A percentile compares a stretch with the other conserved stretches of the same genome.
Conservation (phyloP, 208 protist species). For the Trypanosoma platydactyli region DNA sequence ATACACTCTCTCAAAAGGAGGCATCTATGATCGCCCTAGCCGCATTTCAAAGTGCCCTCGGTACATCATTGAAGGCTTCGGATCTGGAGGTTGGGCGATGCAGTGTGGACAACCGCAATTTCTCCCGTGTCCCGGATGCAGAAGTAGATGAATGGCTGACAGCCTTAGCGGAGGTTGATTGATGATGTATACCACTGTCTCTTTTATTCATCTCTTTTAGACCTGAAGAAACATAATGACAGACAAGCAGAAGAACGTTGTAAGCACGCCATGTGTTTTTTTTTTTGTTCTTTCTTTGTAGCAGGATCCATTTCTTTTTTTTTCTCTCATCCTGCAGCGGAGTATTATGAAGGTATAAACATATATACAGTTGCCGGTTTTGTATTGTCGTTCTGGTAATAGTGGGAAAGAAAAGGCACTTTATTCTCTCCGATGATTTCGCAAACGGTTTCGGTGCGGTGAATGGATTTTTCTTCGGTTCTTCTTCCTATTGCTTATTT, state of each 20-base stretch:
- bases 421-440: too few species aligned
- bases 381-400: background rate
- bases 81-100: constrained; percentile 86
- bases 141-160: constrained; percentile 90
- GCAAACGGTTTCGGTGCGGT: too few species aligned
- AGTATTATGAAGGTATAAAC: background rate
- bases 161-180: constrained; percentile 84
- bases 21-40: constrained; percentile 82
- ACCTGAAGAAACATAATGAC: too few species aligned
- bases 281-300: constrained; percentile 3
- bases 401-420: too few species aligned
- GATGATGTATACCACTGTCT: constrained; percentile 18
- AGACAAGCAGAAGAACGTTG: too few species aligned
- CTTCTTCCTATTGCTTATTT: too few species aligned
- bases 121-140: constrained; percentile 61
- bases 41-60: constrained; percentile 78
- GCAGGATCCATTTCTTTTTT: constrained; percentile 11
- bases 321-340: constrained; percentile 3
- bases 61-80: constrained; percentile 62
- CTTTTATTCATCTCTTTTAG: too few species aligned
- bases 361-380: constrained; percentile 7
- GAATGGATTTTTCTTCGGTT: too few species aligned
- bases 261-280: too few species aligned
- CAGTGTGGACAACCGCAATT: constrained; percentile 35
- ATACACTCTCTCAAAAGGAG: constrained; percentile 73